Evolutionary conservation across 2,329 filamentous ascomycete species (phyloP).

Genomic region (Sporothrix globosa): DNA sequence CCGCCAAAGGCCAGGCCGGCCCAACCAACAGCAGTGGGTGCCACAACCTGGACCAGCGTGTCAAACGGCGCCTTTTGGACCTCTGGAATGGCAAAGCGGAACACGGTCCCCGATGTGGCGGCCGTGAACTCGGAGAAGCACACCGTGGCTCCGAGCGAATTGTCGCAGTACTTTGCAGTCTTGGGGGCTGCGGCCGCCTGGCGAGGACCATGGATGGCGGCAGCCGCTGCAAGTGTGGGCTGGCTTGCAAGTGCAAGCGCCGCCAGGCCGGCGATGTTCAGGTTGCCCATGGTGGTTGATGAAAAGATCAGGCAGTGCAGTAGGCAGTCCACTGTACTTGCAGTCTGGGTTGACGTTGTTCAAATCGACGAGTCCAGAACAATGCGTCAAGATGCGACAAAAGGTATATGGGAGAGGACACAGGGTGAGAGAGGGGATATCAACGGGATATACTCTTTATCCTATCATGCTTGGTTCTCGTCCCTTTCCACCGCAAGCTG

Average conservation of each 20-base stretch:
- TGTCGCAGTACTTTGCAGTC: conserved; percentile 36
- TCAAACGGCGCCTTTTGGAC: conserved; percentile 43
- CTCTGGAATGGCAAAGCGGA: conserved; percentile 43
- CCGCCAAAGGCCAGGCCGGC: conserved; percentile 47
- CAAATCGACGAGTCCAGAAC: neutral
- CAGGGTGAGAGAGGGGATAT: neutral
- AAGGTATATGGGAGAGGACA: neutral
- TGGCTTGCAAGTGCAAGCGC: conserved; percentile 27
- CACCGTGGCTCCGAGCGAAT: conserved; percentile 36
- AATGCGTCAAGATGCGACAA: neutral
- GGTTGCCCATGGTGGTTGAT: conserved; percentile 10
- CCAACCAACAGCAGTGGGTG: conserved; percentile 46
- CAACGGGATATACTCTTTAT: neutral
- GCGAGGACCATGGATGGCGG: neutral
- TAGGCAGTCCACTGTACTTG: neutral
- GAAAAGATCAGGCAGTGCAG: neutral
- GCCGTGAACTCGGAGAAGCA: conserved; percentile 41
- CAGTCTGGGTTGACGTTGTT: neutral
- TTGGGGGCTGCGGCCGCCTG: neutral
- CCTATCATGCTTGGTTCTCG: neutral
- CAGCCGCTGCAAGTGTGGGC: neutral
- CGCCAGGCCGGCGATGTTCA: conserved; percentile 13
- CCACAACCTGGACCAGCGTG: conserved; percentile 46
- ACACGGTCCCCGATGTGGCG: conserved; percentile 36
- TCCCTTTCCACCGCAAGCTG: neutral